Conservation (phyloP, 176 grass and related monocot species). For the Cenchrus fungigraminus region DNA sequence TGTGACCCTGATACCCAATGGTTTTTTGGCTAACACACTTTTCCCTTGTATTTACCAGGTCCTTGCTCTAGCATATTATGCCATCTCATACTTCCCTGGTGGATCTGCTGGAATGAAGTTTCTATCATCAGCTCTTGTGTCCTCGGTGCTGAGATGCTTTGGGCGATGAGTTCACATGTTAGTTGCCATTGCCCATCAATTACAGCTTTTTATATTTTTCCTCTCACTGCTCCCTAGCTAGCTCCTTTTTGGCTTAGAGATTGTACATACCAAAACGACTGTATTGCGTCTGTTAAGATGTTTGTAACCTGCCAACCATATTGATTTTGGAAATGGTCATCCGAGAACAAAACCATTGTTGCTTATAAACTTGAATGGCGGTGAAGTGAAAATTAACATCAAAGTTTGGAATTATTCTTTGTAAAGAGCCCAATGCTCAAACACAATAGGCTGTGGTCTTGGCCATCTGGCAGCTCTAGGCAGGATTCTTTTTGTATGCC, state of each 20-base stretch:
- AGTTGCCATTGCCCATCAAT: conserved; percentile 38
- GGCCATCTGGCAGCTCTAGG: neutral
- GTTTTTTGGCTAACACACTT: conserved; percentile 17
- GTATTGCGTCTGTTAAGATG: neutral
- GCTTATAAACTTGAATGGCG: neutral
- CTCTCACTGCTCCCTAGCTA: neutral
- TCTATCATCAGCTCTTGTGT: conserved; percentile 70
- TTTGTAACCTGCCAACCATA: conserved; percentile 11
- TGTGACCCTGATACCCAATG: neutral
- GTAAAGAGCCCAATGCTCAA: neutral
- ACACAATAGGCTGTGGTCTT: neutral
- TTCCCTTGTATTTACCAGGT: conserved; percentile 58
- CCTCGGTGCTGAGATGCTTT: conserved; percentile 78
- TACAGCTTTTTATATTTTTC: conserved; percentile 38
- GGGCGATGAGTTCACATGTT: conserved; percentile 64
- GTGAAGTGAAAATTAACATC: conserved; percentile 1
- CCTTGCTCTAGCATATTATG: conserved; percentile 90
- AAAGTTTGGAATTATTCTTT: neutral
- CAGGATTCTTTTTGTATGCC: neutral
- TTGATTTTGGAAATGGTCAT: neutral
- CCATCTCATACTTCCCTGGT: conserved; percentile 97
- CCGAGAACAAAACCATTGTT: neutral
- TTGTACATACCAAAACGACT: conserved; percentile 10
- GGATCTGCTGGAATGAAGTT: conserved; percentile 96
- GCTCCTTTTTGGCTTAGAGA: conserved; percentile 21